phyloP scores from a whole-genome alignment of 2,329 filamentous ascomycete genomes.

The Colletotrichum zoysiae region DNA sequence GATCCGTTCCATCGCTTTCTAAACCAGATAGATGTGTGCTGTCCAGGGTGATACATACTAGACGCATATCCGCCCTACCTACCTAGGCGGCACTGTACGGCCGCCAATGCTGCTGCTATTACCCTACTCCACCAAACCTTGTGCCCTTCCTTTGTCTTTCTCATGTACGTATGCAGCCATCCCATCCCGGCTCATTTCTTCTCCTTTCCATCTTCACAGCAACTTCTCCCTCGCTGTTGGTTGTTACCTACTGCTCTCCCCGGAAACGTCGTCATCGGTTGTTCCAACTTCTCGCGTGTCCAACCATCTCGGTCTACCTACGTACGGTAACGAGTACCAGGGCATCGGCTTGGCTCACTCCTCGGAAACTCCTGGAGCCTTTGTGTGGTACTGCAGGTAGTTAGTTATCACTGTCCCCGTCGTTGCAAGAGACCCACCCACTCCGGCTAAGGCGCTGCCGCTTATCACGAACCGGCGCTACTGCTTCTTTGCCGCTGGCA shows the following conservation, averaged over 20 bases:
- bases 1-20: background rate
- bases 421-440: background rate
- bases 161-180: background rate
- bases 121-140: background rate
- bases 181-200: background rate
- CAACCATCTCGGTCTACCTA: background rate
- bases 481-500: slow-evolving; percentile 5
- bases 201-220: background rate
- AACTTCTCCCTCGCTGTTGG: background rate
- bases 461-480: slow-evolving; percentile 23
- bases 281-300: background rate
- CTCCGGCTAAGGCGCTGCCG: background rate
- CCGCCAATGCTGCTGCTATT: background rate
- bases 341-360: background rate
- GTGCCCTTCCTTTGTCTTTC: background rate
- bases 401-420: background rate
- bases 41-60: background rate
- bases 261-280: background rate
- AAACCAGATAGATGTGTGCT: background rate
- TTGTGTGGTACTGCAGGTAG: background rate
- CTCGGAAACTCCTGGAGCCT: background rate
- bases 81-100: background rate
- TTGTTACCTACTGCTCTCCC: background rate
- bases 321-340: background rate
- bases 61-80: background rate